phyloP scores from a whole-genome alignment of 2,329 filamentous ascomycete genomes.

The Ophiostoma piceae region DNA sequence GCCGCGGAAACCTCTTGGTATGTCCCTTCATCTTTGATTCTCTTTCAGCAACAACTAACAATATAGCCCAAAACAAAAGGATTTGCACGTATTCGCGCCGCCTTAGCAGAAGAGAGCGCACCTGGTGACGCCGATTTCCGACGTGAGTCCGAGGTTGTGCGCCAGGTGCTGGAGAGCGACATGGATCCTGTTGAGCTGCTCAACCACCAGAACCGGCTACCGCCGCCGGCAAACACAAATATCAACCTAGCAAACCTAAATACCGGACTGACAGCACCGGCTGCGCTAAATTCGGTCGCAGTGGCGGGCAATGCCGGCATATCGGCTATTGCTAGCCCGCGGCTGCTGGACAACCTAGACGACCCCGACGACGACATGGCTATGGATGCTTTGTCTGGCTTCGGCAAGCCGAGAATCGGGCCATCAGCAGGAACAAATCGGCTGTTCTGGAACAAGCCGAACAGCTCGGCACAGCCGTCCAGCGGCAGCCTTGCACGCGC shows the following conservation, averaged over 20 bases:
- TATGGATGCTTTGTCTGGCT: constrained; percentile 47
- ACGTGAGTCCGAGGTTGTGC: constrained; percentile 90
- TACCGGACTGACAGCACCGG: neutral
- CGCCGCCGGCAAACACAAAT: constrained; percentile 27
- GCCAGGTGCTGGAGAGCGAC: constrained; percentile 89
- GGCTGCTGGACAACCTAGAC: constrained; percentile 56
- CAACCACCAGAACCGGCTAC: constrained; percentile 17
- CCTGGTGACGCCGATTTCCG: constrained; percentile 85
- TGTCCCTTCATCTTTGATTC: neutral
- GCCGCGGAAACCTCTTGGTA: constrained; percentile 73
- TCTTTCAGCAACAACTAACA: constrained; percentile 40
- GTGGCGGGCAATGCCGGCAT: neutral
- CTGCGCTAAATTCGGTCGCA: neutral
- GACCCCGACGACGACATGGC: constrained; percentile 64
- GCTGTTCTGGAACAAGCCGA: constrained; percentile 63
- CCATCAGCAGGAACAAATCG: constrained; percentile 57
- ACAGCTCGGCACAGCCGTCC: constrained; percentile 41
- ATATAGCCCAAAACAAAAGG: constrained; percentile 81
- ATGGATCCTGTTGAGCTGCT: constrained; percentile 48
- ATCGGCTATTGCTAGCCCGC: constrained; percentile 53
- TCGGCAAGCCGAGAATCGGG: constrained; percentile 64
- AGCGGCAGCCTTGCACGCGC: constrained; percentile 8
- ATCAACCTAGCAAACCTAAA: neutral
- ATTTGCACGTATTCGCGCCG: constrained; percentile 87
- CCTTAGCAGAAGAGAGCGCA: constrained; percentile 78